Evolutionary conservation across 441 rosid species (phyloP), one percentile per base, ranked within the genome.

Genomic region (Jatropha podagrica): DNA sequence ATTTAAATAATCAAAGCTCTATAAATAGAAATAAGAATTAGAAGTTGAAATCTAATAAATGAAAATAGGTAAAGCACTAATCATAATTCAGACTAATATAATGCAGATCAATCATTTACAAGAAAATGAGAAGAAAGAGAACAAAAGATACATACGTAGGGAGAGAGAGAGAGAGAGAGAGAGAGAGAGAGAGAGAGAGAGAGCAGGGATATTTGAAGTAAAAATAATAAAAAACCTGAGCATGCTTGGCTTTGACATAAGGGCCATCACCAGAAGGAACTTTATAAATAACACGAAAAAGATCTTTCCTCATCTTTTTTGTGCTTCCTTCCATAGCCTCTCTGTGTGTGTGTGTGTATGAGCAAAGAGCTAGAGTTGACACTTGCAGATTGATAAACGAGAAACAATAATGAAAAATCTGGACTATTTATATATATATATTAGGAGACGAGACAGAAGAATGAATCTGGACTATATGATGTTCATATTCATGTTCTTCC

Each of bases 261-360:
- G 92, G 92, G 42, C 88, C 81, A 73, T 89, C 94, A 4, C 96
- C 96, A 7, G 81, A 74, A 71, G 97, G 97, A 77, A 94, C 88
- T 81, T 94, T 94, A 77, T 88, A 88, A 65, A 88, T 69, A 3
- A 91, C 91, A 83, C 88, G 98, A 65, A 79, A 90, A 48, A 75
- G 59, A 17, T 87, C 88, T 23, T 74, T 75, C 0, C 54, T 46
- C 12, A 37, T 55, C 5, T 51, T 46, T 37, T 79, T 82, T 60
- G 18, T 32, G 65, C 48, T 17, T 5, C 6, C 32, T 23, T 54
- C 65, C 49, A 64, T 52, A n/a, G 8, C 23, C 13, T 32, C 13
- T 11, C 2, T 44, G 15, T 70, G n/a, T 69, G 12, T 32, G 1
- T 69, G n/a, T 70, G 4, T 40, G 1, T 32, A n/a, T 37, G 18